Evolutionary conservation across 108 stramenopile species (phyloP).

Genomic region (Epithemia pelagica): DNA sequence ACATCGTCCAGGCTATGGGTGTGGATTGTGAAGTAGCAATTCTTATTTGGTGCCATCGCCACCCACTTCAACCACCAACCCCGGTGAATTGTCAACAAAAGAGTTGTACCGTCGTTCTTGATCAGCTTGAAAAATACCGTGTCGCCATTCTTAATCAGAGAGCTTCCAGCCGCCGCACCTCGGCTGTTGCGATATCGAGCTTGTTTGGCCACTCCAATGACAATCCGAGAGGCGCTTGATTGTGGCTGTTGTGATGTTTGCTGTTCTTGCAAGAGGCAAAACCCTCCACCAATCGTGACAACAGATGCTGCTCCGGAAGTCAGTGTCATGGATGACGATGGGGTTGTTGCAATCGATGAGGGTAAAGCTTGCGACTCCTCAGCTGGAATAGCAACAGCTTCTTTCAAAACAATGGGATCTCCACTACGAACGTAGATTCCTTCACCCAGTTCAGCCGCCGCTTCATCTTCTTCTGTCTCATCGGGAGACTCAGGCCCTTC

Average conservation of each 20-base stretch:
- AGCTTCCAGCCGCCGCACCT: constrained; percentile 13
- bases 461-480: constrained; percentile 27
- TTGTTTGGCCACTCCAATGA: constrained; percentile 39
- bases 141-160: constrained; percentile 74
- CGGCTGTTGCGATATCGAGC: background rate
- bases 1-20: too few relatives aligned
- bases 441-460: constrained; percentile 45
- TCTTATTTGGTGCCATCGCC: constrained; percentile 48
- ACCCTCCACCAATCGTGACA: constrained; percentile 68
- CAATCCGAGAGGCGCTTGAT: constrained; percentile 22
- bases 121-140: constrained; percentile 64
- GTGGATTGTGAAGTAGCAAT: constrained; percentile 53
- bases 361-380: too few relatives aligned
- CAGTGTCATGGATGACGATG: too few relatives aligned
- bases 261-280: constrained; percentile 62
- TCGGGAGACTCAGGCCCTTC: constrained; percentile 15
- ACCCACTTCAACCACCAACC: constrained; percentile 94
- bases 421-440: constrained; percentile 59
- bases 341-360: too few relatives aligned
- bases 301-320: constrained; percentile 13
- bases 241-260: background rate
- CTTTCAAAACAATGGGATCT: constrained; percentile 40
- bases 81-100: constrained; percentile 73
- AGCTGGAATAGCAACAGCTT: constrained; percentile 19
- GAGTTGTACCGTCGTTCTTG: constrained; percentile 34